Percentiles rank a stretch among this genome's conserved stretches.
Evolutionary conservation across 768 basidiomycete genomes (phyloP).

Genomic region (Myochromella boudieri): DNA sequence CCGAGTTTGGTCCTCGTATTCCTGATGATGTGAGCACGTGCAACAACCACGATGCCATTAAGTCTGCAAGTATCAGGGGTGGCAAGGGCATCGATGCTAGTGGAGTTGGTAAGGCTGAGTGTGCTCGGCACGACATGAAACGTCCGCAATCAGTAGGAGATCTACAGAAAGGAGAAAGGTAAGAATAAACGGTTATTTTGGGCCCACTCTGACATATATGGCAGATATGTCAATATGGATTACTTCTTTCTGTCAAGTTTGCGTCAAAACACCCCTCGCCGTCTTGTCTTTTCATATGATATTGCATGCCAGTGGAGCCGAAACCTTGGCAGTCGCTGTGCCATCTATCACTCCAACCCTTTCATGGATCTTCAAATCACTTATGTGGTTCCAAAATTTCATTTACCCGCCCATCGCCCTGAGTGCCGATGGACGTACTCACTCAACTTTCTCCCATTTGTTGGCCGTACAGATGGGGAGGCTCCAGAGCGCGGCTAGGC

Average conservation of each 20-base stretch:
- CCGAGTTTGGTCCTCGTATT: too few species aligned
- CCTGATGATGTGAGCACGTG: too few species aligned
- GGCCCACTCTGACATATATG: neutral
- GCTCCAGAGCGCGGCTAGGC: too few species aligned
- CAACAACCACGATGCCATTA: too few species aligned
- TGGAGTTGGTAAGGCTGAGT: slow-evolving; percentile 19
- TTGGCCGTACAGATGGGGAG: too few species aligned
- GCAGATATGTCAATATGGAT: slow-evolving; percentile 23
- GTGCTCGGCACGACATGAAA: slow-evolving; percentile 18
- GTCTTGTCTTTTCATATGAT: slow-evolving; percentile 24
- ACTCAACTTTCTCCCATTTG: too few species aligned
- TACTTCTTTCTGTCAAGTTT: slow-evolving; percentile 24
- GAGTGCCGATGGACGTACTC: too few species aligned
- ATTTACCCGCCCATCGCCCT: too few species aligned
- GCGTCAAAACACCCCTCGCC: slow-evolving; percentile 3
- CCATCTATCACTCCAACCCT: slow-evolving; percentile 2
- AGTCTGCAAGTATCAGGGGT: too few species aligned
- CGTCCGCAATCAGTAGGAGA: slow-evolving; percentile 11
- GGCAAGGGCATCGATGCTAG: too few species aligned
- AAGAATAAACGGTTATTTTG: neutral
- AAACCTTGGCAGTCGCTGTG: slow-evolving; percentile 15
- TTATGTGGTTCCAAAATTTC: too few species aligned
- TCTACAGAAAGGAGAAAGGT: slow-evolving; percentile 11
- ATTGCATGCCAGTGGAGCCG: too few species aligned
- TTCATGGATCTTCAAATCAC: neutral